Conservation (phyloP, 345 rosid species). For the Arabis hirsuta region DNA sequence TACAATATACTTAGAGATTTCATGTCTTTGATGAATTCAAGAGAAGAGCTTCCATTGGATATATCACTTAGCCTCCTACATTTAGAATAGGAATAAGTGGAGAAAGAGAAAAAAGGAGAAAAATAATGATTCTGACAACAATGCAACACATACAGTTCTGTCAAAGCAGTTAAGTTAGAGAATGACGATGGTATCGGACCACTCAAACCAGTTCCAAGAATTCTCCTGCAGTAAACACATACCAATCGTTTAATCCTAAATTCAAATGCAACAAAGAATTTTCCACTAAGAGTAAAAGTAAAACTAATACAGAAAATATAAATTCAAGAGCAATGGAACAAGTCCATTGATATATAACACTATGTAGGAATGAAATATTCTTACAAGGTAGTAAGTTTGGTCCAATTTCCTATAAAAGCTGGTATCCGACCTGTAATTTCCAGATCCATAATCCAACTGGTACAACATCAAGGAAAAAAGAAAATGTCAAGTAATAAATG, state of each 20-base stretch:
- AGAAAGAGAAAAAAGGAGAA: neutral
- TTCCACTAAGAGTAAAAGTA: neutral
- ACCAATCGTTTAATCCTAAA: neutral
- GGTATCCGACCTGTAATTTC: conserved; percentile 60
- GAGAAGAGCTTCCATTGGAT: conserved; percentile 53
- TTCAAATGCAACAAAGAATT: neutral
- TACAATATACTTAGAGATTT: conserved; percentile 55
- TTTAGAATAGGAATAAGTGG: neutral
- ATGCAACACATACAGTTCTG: conserved; percentile 53
- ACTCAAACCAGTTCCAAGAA: conserved; percentile 54
- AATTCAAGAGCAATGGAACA: conserved; percentile 12
- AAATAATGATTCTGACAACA: neutral
- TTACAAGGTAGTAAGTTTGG: conserved; percentile 54
- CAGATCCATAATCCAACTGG: conserved; percentile 53
- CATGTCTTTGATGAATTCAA: conserved; percentile 55
- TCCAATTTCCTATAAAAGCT: conserved; percentile 60
- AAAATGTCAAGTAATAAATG: conserved; percentile 20
- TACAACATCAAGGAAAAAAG: neutral
- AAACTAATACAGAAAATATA: neutral
- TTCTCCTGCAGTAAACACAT: conserved; percentile 44
- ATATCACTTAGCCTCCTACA: conserved; percentile 62
- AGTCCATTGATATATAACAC: neutral
- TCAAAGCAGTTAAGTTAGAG: conserved; percentile 50
- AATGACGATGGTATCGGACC: conserved; percentile 66
- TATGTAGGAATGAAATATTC: conserved; percentile 14